Base-by-base conservation (phyloP, 192 early-diverging fungal genomes). In the Rhizoclosmatium globosum region DNA sequence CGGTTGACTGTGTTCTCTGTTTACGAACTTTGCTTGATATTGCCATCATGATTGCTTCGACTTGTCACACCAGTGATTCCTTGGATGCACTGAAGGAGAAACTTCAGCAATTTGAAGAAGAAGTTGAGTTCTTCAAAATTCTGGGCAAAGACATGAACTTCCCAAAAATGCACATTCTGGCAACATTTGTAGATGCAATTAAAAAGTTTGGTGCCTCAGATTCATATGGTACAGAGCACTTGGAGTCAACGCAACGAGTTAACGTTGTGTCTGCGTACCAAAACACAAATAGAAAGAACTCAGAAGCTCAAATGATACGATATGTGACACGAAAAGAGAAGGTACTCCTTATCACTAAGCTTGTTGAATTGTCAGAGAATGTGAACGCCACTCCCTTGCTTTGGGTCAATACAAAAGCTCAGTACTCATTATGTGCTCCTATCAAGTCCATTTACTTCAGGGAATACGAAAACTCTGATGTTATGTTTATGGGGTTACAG, bases 101-200 rank as follows among this genome's bases (percentile, higher is more conserved):
- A 4, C 45, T 68, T 11, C 9, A 9, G 4, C 39, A 47, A 19
- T 68, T 31, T 41, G 66, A 68, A 9, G 61, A n/a, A 4, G 7
- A 64, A 64, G 4, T 64, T 38, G n/a, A 41, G 4, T 4, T 47
- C 7, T 68, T 68, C 43, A 4, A 44, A 45, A 41, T 47, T 4
- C 6, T 7, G 6, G 39, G 4, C 9, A 43, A 68, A 68, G 39
- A 19, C 39, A 45, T 68, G 39, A 4, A 47, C 21, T 44, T 43
- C 7, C 66, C 66, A 68, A 68, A 68, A 21, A 31, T 68, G 23
- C 39, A 68, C 42, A 11, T 44, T 4, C 15, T 68, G 66, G 42
- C 38, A 11, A 42, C 42, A 31, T 44, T 43, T 44, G 4, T 47
- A 43, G 3, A 21, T 3, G 66, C 38, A 43, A 68, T 68, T 9